Evolutionary conservation across 352 stramenopile species (phyloP).

Genomic region (Phytopythium boreale): DNA sequence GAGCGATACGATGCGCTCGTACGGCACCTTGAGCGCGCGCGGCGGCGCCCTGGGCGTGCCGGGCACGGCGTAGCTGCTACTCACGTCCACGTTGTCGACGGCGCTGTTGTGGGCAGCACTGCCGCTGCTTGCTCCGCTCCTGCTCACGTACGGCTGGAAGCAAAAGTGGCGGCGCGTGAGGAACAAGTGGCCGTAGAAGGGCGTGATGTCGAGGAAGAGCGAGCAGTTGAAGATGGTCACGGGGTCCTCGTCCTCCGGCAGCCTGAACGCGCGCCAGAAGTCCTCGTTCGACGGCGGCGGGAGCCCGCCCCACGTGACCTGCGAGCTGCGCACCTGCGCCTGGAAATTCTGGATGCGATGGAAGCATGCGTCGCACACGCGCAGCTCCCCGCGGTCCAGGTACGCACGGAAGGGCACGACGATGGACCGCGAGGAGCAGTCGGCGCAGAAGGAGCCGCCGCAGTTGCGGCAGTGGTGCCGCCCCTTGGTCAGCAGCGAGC

Average conservation of each 20-base stretch:
- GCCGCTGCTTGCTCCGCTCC: neutral
- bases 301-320: conserved; percentile 66
- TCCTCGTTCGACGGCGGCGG: conserved; percentile 28
- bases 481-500: conserved; percentile 60
- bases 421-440: conserved; percentile 50
- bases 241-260: conserved; percentile 37
- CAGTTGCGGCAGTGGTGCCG: conserved; percentile 83
- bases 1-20: conserved; percentile 55
- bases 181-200: conserved; percentile 71
- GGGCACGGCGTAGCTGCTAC: conserved; percentile 4
- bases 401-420: conserved; percentile 66
- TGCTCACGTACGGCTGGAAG: conserved; percentile 52
- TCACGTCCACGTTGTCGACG: conserved; percentile 8
- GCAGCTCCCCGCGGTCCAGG: conserved; percentile 49
- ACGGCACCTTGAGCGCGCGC: conserved; percentile 57
- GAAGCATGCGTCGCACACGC: conserved; percentile 74
- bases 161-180: conserved; percentile 68
- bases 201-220: conserved; percentile 66
- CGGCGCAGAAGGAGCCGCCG: conserved; percentile 66
- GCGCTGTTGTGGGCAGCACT: too few relatives aligned
- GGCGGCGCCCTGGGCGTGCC: conserved; percentile 8
- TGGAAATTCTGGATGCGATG: conserved; percentile 75
- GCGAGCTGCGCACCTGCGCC: conserved; percentile 47
- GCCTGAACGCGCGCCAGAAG: conserved; percentile 40
- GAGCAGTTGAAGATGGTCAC: conserved; percentile 78